These are phyloP conservation scores for Penicillium sp. DNA, from an alignment of 2,329 filamentous ascomycete genomes.

Conservation along the genomic window DNA sequence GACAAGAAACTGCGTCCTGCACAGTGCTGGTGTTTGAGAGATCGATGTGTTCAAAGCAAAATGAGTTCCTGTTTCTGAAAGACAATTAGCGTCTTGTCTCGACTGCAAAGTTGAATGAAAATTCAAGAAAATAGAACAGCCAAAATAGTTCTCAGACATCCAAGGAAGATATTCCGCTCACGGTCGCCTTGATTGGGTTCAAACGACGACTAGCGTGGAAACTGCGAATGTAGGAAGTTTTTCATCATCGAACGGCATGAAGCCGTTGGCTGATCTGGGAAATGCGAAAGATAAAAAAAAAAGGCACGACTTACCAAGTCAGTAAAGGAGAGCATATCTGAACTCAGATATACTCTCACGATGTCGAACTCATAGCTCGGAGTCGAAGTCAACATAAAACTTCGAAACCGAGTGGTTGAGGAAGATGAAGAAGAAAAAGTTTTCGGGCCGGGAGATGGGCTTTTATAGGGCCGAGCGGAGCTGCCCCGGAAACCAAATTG, in stretches of 20 bases:
- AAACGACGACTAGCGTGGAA: conserved; percentile 42
- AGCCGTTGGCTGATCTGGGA: conserved; percentile 22
- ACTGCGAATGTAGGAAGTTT: conserved; percentile 46
- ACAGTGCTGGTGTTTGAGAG: neutral
- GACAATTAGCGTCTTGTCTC: conserved; percentile 23
- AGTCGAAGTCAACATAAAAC: conserved; percentile 10
- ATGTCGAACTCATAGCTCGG: neutral
- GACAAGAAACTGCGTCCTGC: neutral
- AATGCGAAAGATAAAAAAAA: conserved; percentile 10
- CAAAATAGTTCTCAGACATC: conserved; percentile 36
- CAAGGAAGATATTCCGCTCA: conserved; percentile 42
- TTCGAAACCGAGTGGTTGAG: conserved; percentile 10
- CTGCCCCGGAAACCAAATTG: conserved; percentile 33
- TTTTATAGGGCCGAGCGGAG: conserved; percentile 36
- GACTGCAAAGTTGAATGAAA: conserved; percentile 6
- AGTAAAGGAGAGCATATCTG: conserved; percentile 9
- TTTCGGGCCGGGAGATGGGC: conserved; percentile 22
- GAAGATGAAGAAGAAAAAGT: conserved; percentile 26
- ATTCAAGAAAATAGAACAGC: conserved; percentile 23
- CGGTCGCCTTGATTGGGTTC: conserved; percentile 37
- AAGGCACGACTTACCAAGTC: conserved; percentile 23
- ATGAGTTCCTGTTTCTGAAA: conserved; percentile 16
- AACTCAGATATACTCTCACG: neutral
- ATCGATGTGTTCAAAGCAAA: neutral
- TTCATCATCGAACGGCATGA: conserved; percentile 40